Evolutionary conservation across 192 early-diverging fungal genomes (phyloP).

Genomic region (Mortierella claussenii): DNA sequence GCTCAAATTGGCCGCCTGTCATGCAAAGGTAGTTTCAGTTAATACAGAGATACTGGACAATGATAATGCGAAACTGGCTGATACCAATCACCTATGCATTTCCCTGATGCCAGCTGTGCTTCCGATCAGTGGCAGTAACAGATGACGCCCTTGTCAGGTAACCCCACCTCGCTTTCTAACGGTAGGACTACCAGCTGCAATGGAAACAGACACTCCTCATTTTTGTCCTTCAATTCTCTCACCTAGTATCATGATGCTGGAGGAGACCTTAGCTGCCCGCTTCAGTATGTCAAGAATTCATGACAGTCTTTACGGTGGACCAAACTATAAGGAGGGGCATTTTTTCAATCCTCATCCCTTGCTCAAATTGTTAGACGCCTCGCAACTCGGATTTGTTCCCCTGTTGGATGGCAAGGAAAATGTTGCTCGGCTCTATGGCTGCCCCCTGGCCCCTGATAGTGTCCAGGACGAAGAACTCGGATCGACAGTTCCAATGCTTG

Average conservation of each 20-base stretch:
- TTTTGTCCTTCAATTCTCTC: not conserved
- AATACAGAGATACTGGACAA: no score
- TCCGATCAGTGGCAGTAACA: slow-evolving; percentile 11
- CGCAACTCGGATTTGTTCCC: slow-evolving; percentile 34
- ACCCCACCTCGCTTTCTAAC: not conserved
- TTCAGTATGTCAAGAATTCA: slow-evolving; percentile 41
- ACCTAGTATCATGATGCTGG: slow-evolving; percentile 48
- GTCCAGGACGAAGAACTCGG: no score
- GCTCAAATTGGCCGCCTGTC: slow-evolving; percentile 23
- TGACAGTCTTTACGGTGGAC: no score
- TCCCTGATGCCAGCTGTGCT: slow-evolving; percentile 15
- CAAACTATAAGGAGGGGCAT: not conserved
- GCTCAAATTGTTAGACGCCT: slow-evolving; percentile 5
- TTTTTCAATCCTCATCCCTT: not conserved
- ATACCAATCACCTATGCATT: no score
- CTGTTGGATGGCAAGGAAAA: slow-evolving; percentile 46
- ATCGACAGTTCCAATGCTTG: not conserved
- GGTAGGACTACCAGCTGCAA: not conserved
- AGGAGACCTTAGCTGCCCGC: slow-evolving; percentile 42
- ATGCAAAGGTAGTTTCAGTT: slow-evolving; percentile 51
- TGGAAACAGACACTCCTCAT: no score
- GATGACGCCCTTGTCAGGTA: slow-evolving; percentile 48
- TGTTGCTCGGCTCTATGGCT: slow-evolving; percentile 18
- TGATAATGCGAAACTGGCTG: no score
- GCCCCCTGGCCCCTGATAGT: not conserved